These are phyloP conservation scores for Barnettozyma hawaiiensis DNA, from an alignment of 1,139 yeast genomes.

Conservation along the genomic window DNA sequence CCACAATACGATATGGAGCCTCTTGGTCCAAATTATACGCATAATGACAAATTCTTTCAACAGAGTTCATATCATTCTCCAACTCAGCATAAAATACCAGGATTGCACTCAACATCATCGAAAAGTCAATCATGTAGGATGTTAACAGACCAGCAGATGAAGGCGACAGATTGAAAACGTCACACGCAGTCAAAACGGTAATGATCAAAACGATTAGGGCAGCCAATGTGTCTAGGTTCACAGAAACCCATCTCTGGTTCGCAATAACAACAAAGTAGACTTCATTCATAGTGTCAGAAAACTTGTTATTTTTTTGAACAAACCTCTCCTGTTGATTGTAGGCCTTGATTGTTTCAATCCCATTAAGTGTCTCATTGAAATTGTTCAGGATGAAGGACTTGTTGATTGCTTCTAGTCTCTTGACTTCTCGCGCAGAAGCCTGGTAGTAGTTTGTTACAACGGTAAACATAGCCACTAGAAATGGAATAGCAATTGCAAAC, in stretches of 20 bases:
- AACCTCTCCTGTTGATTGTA: conserved; percentile 37
- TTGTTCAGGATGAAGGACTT: conserved; percentile 59
- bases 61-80: conserved; percentile 78
- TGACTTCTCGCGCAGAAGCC: conserved; percentile 56
- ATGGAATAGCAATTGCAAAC: conserved; percentile 57
- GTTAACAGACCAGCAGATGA: conserved; percentile 68
- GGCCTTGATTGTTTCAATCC: conserved; percentile 52
- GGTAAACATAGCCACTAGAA: conserved; percentile 38
- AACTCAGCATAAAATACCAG: conserved; percentile 50
- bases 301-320: conserved; percentile 35
- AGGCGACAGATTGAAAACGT: conserved; percentile 55
- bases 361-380: conserved; percentile 54
- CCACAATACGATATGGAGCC: conserved; percentile 43
- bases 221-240: conserved; percentile 43
- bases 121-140: conserved; percentile 49
- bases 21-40: conserved; percentile 62
- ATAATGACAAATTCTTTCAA: conserved; percentile 67
- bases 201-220: conserved; percentile 39
- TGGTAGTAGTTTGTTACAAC: conserved; percentile 45
- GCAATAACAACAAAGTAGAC: conserved; percentile 48
- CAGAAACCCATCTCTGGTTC: conserved; percentile 57
- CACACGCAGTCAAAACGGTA: conserved; percentile 53
- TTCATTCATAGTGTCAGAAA: conserved; percentile 49
- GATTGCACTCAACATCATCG: conserved; percentile 43
- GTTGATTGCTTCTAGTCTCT: conserved; percentile 56